These are phyloP conservation scores for Capsicum rhomboideum DNA, from an alignment of 257 asterid genomes.

Conservation along the genomic window DNA sequence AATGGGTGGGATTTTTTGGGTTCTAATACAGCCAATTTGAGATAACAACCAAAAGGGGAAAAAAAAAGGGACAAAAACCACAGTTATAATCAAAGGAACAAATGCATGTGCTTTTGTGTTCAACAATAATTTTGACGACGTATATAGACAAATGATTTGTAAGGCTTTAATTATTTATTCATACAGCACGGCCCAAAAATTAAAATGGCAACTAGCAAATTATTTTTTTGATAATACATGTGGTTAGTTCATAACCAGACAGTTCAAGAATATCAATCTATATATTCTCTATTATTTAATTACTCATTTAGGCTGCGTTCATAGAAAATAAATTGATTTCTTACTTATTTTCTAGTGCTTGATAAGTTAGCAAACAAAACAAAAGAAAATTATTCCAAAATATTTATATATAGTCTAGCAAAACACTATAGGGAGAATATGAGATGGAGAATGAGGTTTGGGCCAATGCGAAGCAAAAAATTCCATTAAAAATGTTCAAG, in stretches of 20 bases:
- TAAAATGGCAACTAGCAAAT: background rate
- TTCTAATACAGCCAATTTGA: background rate
- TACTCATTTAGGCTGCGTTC: background rate
- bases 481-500: no score
- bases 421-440: background rate
- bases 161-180: background rate
- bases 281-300: background rate
- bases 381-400: background rate
- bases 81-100: background rate
- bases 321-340: background rate
- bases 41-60: background rate
- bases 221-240: background rate
- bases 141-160: background rate
- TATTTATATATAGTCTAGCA: background rate
- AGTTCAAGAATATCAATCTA: background rate
- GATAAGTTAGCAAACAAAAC: background rate
- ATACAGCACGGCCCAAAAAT: background rate
- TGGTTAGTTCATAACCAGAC: background rate
- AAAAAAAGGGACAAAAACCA: background rate
- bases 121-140: background rate
- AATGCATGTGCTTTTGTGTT: background rate
- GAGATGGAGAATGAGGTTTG: background rate
- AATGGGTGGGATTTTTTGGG: background rate
- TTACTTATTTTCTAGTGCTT: background rate
- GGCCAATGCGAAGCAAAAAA: no score